Base-by-base conservation (phyloP, 176 grass and related monocot species). In the Oryza nivara region DNA sequence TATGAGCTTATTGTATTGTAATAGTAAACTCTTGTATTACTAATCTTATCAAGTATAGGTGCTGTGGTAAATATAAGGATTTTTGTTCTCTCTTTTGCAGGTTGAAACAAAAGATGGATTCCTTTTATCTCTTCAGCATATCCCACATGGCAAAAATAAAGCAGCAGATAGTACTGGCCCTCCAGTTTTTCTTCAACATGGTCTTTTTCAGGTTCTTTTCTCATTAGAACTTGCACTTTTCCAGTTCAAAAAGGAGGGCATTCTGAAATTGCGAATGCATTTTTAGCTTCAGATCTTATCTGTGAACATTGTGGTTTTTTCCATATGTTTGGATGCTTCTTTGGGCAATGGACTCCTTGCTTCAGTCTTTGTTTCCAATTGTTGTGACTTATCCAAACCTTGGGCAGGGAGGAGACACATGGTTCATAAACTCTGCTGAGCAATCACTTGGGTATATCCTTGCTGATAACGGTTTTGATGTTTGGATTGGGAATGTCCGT, bases 401-500 rank as follows among this genome's bases (percentile, higher is more conserved):
- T 81, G 45, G 2, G 68, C 84, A 98, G 96, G 96, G 91, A 87
- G 93, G 96, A 72, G 93, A 95, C 71, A 88, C 96, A 78, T 98
- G 96, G 96, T 98, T 98, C 63, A 79, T 90, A 73, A 98, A 98
- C 83, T 90, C 89, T 11, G 58, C 73, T 32, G 73, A 95, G 73
- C 82, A 98, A 71, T 95, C 96, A 9, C 89, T 98, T 79, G 93
- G 91, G 69, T 98, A 92, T 85, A 92, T 98, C 56, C 92, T 98
- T 88, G 96, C 93, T 67, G 96, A 98, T 90, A 92, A 86, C 85
- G 96, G 92, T 76, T 98, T 98, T 78, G 92, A 95, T 93, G 96
- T 98, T 88, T 95, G 96, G 96, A 76, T 98, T 76, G 96, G 92
- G 67, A 98, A 93, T 90, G 96, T 89, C 26, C 93, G 93, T 22